Evolutionary conservation across 1,139 yeast species (phyloP).

Genomic region (Scheffersomyces parashehatae): DNA sequence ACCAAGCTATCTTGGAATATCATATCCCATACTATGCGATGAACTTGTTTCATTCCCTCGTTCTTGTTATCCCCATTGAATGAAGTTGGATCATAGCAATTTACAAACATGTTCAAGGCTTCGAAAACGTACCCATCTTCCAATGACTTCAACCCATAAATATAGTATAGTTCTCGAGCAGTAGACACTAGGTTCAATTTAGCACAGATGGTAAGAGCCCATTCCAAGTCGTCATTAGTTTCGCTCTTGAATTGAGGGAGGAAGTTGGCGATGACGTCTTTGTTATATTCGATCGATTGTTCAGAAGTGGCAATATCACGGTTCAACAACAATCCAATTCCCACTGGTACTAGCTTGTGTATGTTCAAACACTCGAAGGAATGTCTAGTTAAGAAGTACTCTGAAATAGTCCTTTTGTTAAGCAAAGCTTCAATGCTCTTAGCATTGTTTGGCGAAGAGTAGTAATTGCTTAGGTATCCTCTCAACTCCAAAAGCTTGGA

Average conservation of each 20-base stretch:
- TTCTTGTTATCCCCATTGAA: constrained; percentile 14
- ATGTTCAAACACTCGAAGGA: constrained; percentile 56
- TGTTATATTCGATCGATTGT: constrained; percentile 23
- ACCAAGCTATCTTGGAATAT: constrained; percentile 63
- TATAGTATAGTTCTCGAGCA: constrained; percentile 50
- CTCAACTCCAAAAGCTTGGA: constrained; percentile 66
- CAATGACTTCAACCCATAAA: constrained; percentile 40
- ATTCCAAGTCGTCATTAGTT: constrained; percentile 75
- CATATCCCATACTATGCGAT: constrained; percentile 44
- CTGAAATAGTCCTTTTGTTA: constrained; percentile 50
- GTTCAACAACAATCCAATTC: constrained; percentile 54
- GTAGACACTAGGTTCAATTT: constrained; percentile 49
- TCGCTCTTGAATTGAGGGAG: constrained; percentile 60
- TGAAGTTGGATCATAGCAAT: constrained; percentile 54
- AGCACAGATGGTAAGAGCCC: constrained; percentile 66
- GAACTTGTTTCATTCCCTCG: constrained; percentile 40
- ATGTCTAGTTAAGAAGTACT: constrained; percentile 59
- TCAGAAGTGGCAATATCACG: constrained; percentile 26
- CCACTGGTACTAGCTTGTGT: constrained; percentile 62
- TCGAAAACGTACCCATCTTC: constrained; percentile 55
- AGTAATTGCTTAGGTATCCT: constrained; percentile 58
- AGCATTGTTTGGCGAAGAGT: constrained; percentile 17
- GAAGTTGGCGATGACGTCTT: constrained; percentile 55
- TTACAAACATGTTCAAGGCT: constrained; percentile 67
- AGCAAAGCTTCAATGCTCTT: constrained; percentile 13